Percentiles rank a stretch among this genome's conserved stretches.
Conservation (phyloP, 805 yeast genomes). For the Scheffersomyces stipitis region DNA sequence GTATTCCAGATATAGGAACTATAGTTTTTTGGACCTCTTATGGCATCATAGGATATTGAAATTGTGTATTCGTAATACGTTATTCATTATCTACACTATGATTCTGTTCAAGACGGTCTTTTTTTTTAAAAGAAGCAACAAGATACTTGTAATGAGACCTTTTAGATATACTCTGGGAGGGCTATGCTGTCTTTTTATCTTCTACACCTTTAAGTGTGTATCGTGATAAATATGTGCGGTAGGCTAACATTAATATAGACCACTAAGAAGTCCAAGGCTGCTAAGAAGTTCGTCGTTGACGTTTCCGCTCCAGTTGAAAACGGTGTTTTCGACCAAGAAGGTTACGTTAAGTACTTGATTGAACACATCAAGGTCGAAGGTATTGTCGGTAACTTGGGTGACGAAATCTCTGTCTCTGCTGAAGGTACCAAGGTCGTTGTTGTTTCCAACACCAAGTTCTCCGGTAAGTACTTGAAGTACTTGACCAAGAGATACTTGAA, state of each 20-base stretch:
- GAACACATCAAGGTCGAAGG: constrained; percentile 99
- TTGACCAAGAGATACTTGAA: constrained; percentile 99
- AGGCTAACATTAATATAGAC: constrained; percentile 72
- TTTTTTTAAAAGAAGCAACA: not conserved
- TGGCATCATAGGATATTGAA: no score
- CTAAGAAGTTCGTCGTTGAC: constrained; percentile 92
- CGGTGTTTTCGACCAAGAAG: constrained; percentile 96
- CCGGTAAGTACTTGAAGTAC: constrained; percentile 99
- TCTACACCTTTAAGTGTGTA: constrained; percentile 14
- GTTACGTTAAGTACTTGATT: constrained; percentile 95
- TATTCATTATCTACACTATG: no score
- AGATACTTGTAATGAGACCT: not conserved
- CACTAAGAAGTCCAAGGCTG: constrained; percentile 66
- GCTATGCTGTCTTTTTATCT: constrained; percentile 48
- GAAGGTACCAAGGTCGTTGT: constrained; percentile 89
- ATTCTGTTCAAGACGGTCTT: no score
- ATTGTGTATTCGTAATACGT: no score
- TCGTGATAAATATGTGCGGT: constrained; percentile 54
- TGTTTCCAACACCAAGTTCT: constrained; percentile 91
- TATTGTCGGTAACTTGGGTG: constrained; percentile 95
- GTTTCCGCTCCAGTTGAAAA: constrained; percentile 95
- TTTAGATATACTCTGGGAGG: constrained; percentile 14
- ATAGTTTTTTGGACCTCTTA: no score
- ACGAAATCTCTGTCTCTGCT: constrained; percentile 81
- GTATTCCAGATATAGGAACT: no score